These are phyloP conservation scores for Camellia lanceoleosa DNA, from an alignment of 148 eudicot genomes.

Conservation along the genomic window DNA sequence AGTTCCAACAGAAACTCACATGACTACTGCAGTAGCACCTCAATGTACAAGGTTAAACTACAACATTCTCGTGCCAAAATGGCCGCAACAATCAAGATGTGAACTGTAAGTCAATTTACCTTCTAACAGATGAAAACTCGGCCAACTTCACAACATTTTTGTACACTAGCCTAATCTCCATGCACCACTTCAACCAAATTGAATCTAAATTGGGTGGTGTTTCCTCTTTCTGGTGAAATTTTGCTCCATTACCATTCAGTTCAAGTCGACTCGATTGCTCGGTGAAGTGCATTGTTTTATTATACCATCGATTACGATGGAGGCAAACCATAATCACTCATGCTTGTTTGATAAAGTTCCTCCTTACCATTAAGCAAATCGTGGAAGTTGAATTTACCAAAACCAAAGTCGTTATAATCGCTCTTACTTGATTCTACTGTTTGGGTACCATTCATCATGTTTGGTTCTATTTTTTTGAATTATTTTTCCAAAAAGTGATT, in stretches of 20 bases:
- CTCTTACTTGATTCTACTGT: slow-evolving; percentile 17
- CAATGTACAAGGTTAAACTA: background rate
- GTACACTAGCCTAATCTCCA: slow-evolving; percentile 24
- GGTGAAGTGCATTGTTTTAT: slow-evolving; percentile 14
- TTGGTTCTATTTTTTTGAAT: too few relatives aligned
- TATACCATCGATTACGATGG: slow-evolving; percentile 4
- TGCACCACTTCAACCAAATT: slow-evolving; percentile 69
- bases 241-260: slow-evolving; percentile 37
- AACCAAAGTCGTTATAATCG: slow-evolving; percentile 21
- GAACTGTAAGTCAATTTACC: background rate
- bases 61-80: background rate
- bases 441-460: slow-evolving; percentile 22
- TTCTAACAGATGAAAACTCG: slow-evolving; percentile 4
- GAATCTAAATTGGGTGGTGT: slow-evolving; percentile 29
- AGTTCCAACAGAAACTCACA: background rate
- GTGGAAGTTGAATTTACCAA: slow-evolving; percentile 17
- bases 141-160: background rate
- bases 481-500: too few relatives aligned
- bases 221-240: slow-evolving; percentile 21
- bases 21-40: background rate
- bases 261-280: slow-evolving; percentile 15
- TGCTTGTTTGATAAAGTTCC: background rate
- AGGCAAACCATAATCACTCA: slow-evolving; percentile 13
- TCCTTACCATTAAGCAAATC: slow-evolving; percentile 20
- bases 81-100: background rate